Base-by-base conservation (phyloP, 371 early-diverging fungal species). In the Apophysomyces elegans region DNA sequence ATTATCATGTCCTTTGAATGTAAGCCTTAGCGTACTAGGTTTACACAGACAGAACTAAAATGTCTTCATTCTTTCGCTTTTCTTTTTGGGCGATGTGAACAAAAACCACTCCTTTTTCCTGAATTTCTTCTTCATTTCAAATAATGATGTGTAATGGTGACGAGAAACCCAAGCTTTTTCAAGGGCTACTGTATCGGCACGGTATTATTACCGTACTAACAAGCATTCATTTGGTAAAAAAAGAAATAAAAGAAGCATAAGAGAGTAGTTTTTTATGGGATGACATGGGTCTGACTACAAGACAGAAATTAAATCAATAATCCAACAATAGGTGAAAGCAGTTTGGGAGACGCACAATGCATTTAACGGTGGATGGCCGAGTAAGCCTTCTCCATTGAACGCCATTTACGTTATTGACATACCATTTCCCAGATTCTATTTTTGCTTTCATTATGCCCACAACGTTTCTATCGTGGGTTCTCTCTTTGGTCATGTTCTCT, bases 361-460 rank as follows among this genome's bases (percentile, higher is more conserved):
- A 21, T 50, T 50, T 50, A 26, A 50, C 21, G 21, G 21, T 26
- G 54, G 54, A 7, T 50, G 54, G 54, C 54, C 54, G 7, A 26
- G 54, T 50, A 50, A 50, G 13, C n/a, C 9, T 21, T 21, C 9
- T n/a, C 7, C 5, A 7, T 1, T 47, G 35, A 8, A 50, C 5
- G 9, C 9, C 9, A 21, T 11, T 16, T 4, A 50, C 32, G n/a
- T 16, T 7, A 9, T 50, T 50, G 21, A 7, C 5, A 1, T 12
- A 6, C 6, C 16, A 1, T 11, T 50, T 11, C 21, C 21, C 11
- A 50, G 54, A 9, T 21, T 18, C 54, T 0, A 26, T 21, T 7
- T 16, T 26, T 50, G 21, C 54, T 50, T 50, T 50, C 21, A 26
- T 50, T 21, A 50, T 21, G 54, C 54, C 54, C 8, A 50, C 54